Base-by-base conservation (phyloP, 1,139 yeast genomes). In the Barnettozyma hawaiiensis region DNA sequence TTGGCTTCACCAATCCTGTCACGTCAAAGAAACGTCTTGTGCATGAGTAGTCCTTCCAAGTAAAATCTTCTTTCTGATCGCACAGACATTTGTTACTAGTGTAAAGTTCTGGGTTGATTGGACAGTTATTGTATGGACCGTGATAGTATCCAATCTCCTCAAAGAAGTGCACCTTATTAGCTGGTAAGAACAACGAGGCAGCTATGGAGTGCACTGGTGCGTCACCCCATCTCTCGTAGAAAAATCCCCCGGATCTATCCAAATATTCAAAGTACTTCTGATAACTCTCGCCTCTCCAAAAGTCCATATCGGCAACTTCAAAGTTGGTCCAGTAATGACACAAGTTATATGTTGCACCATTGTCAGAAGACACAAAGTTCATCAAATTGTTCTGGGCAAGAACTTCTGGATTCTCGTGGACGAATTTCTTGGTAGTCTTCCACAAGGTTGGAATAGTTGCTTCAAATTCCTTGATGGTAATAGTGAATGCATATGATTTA, bases 301-400 rank as follows among this genome's bases (percentile, higher is more conserved):
- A 81, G 50, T 82, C 81, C 54, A 89, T 69, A 47, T 78, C 76
- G 1, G 82, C 96, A 54, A 89, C 73, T 63, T 89, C 97, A 58
- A 89, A 89, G 66, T 89, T 89, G 28, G 95, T 80, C 97, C 97
- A 89, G 70, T 82, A 89, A 61, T 89, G 97, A 62, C 96, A 86
- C 50, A 76, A 63, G 64, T 87, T 87, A 64, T 85, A 87, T 5
- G 78, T 69, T 37, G 71, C 70, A 14, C 92, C 86, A 7, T 68
- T 66, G 59, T 83, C 87, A 51, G 67, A 77, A 40, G 85, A 76
- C 48, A 89, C 65, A 66, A 86, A 89, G 39, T 79, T 80, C 67
- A 83, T 58, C 63, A 83, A 68, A 58, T 79, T 80, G 63, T 82
- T 71, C 46, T 58, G 44, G 28, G 59, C 59, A 15, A 67, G 27